Conservation (phyloP, 1,139 yeast species). For the Suhomyces maxii region DNA sequence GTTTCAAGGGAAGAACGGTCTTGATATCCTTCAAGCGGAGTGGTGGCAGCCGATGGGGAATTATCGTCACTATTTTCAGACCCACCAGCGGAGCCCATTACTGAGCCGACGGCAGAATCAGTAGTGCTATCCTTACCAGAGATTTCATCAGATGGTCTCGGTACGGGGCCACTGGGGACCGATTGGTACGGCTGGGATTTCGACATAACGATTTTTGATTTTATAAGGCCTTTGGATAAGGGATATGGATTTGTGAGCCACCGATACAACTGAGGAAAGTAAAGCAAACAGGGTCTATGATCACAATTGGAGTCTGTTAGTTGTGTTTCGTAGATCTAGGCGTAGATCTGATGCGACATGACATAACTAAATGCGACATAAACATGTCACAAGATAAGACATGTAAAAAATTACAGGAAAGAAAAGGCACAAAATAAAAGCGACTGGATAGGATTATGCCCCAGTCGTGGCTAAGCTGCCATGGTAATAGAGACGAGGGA, state of each 20-base stretch:
- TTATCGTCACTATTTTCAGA: neutral
- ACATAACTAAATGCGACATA: neutral
- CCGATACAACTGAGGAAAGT: no score
- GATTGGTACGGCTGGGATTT: constrained; percentile 5
- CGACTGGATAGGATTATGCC: no score
- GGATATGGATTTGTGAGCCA: neutral
- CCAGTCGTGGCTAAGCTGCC: no score
- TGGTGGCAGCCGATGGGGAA: neutral
- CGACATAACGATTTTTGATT: neutral
- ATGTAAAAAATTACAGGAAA: neutral
- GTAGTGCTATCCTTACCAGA: neutral
- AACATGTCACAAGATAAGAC: neutral
- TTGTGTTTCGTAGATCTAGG: neutral
- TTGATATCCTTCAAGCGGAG: neutral
- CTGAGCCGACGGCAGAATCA: neutral
- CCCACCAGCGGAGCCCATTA: neutral
- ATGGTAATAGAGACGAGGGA: no score
- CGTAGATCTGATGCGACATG: neutral
- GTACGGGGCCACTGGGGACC: constrained; percentile 6
- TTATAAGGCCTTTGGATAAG: neutral
- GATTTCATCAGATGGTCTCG: neutral
- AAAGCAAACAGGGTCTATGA: no score
- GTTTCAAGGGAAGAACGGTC: constrained; percentile 12
- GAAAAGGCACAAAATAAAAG: neutral
- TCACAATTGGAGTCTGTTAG: neutral